Base-by-base conservation (phyloP, 2,329 filamentous ascomycete species). In the Polychaeton citri region DNA sequence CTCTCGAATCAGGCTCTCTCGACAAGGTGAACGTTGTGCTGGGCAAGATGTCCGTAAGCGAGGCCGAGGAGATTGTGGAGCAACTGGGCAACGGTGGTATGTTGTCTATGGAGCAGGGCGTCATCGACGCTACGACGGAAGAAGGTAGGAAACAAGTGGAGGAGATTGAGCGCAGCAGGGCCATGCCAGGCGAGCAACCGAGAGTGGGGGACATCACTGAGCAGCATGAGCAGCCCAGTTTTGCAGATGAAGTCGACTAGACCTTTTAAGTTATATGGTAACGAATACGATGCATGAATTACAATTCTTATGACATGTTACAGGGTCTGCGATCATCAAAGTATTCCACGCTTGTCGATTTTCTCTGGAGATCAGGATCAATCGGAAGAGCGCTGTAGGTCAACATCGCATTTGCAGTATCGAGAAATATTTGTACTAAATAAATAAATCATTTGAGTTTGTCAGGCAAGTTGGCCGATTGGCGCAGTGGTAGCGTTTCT, bases 11-110 rank as follows among this genome's bases (percentile, higher is more conserved):
- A n/a, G 84, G 85, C n/a, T 84, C 75, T 37, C 62, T 98, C 38
- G 90, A 96, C 43, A 75, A 82, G 56, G 82, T 92, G 39, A 93
- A 93, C 54, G 80, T 83, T 55, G 83, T 93, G 13, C 63, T 94
- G 19, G 86, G 82, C 2, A 81, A 82, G 56, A 87, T 94, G 85
- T 81, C 74, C 47, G 81, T 94, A 1, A 79, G 84, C 19, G 84
- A 92, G 47, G 86, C 86, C 0, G 86, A 94, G 60, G 79, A 85
- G 48, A 65, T 93, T 33, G 83, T 94, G 13, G 80, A 77, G 48
- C 73, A 86, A 53, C 64, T 94, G 42, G 76, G 84, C 19, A 72
- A 90, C 63, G 85, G 85, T 12, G 84, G 83, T 24, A 88, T 95
- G 67, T 62, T 98, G 46, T 94, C 83, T 56, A 59, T 98, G 34